These are phyloP conservation scores for Colletotrichum trifolii DNA, from an alignment of 2,329 filamentous ascomycete genomes.

Conservation along the genomic window DNA sequence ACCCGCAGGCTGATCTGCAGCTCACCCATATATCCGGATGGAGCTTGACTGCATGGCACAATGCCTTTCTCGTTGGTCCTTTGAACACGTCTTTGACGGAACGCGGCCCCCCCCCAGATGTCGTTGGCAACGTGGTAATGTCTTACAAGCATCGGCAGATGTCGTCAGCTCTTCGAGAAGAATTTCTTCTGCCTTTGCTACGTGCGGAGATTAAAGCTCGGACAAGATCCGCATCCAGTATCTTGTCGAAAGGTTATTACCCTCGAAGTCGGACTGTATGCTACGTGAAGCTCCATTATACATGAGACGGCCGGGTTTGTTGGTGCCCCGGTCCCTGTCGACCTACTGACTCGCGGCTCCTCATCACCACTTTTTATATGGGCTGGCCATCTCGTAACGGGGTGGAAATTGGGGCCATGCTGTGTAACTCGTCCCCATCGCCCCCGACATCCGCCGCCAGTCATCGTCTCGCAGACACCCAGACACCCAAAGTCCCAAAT, in stretches of 20 bases:
- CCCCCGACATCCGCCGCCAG: conserved; percentile 15
- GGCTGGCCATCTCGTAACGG: conserved; percentile 6
- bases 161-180: not conserved
- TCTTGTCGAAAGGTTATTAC: conserved; percentile 14
- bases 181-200: not conserved
- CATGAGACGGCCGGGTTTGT: conserved; percentile 12
- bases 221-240: conserved; percentile 16
- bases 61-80: not conserved
- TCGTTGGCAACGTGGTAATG: not conserved
- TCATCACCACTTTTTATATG: conserved; percentile 18
- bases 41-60: not conserved
- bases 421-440: not conserved
- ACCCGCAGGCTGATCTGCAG: conserved; percentile 23
- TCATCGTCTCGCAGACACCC: not conserved
- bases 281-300: conserved; percentile 18
- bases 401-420: conserved; percentile 5
- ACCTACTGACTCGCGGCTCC: conserved; percentile 17
- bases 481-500: not conserved
- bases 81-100: not conserved
- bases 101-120: conserved; percentile 8
- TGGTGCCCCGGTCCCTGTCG: conserved; percentile 13
- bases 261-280: conserved; percentile 12
- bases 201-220: conserved; percentile 22
- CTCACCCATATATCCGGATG: not conserved
- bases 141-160: not conserved